A percentile compares a stretch with the other conserved stretches of the same genome.
Evolutionary conservation across 2,329 filamentous ascomycete genomes (phyloP).

Genomic region (Sodiomyces alkalinus): DNA sequence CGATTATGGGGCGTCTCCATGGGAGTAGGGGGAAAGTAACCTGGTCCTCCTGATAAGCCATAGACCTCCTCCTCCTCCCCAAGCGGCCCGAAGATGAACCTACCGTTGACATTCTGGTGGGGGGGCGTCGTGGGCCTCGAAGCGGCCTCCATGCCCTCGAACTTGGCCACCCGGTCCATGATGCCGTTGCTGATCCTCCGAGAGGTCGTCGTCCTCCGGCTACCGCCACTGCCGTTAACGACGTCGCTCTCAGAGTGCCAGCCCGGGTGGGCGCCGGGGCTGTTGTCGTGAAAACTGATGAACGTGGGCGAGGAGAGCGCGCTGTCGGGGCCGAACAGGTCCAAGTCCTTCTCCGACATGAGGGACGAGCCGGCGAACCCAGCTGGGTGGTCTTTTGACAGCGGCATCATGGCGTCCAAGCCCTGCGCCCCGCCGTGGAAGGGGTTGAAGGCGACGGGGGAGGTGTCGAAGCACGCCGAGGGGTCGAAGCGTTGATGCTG

Average conservation of each 20-base stretch:
- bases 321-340: slow-evolving; percentile 31
- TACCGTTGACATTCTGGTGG: slow-evolving; percentile 44
- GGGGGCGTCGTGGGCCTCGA: slow-evolving; percentile 45
- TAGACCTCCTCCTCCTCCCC: too few relatives aligned
- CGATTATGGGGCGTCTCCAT: slow-evolving; percentile 44
- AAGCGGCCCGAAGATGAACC: slow-evolving; percentile 18
- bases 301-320: slow-evolving; percentile 33
- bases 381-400: slow-evolving; percentile 1
- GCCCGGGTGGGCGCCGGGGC: slow-evolving; percentile 22
- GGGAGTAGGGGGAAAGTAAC: slow-evolving; percentile 52
- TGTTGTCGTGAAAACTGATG: slow-evolving; percentile 33
- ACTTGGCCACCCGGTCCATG: slow-evolving; percentile 43
- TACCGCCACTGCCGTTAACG: slow-evolving; percentile 9
- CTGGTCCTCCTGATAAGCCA: slow-evolving; percentile 23
- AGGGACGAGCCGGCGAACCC: slow-evolving; percentile 24
- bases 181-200: slow-evolving; percentile 46
- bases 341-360: slow-evolving; percentile 29
- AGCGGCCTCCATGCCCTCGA: slow-evolving; percentile 35
- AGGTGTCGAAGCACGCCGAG: slow-evolving; percentile 28
- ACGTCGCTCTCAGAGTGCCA: slow-evolving; percentile 37
- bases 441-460: slow-evolving; percentile 28
- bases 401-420: slow-evolving; percentile 30
- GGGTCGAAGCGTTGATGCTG: slow-evolving; percentile 36
- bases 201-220: slow-evolving; percentile 24
- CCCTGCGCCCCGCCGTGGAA: slow-evolving; percentile 29